A percentile compares a stretch with the other conserved stretches of the same genome.
Evolutionary conservation across 1,139 yeast genomes (phyloP).

Genomic region (Arxiozyma slooffiae): DNA sequence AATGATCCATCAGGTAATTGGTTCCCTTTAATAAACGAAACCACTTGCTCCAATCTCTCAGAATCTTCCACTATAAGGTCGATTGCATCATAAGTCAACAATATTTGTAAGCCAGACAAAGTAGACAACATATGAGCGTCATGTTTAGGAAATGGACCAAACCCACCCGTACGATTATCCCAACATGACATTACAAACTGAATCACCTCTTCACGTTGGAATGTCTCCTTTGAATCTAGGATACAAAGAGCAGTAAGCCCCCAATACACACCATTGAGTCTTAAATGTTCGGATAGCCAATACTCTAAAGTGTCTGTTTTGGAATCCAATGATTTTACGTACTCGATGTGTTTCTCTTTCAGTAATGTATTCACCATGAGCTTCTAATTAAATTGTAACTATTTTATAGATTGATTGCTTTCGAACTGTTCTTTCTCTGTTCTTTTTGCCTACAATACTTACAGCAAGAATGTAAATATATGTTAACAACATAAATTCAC

Average conservation of each 20-base stretch:
- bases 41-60: slow-evolving; percentile 32
- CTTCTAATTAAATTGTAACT: not conserved
- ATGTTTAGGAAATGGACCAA: slow-evolving; percentile 82
- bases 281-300: slow-evolving; percentile 83
- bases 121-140: slow-evolving; percentile 88
- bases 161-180: slow-evolving; percentile 59
- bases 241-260: slow-evolving; percentile 71
- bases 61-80: slow-evolving; percentile 28
- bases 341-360: slow-evolving; percentile 43
- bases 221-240: slow-evolving; percentile 46
- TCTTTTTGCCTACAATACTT: too few relatives aligned
- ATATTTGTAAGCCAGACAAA: slow-evolving; percentile 72
- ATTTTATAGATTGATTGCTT: not conserved
- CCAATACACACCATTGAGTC: slow-evolving; percentile 93
- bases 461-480: not conserved
- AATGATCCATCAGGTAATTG: slow-evolving; percentile 72
- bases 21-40: slow-evolving; percentile 43
- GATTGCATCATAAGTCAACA: slow-evolving; percentile 56
- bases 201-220: slow-evolving; percentile 53
- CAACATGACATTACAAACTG: slow-evolving; percentile 62
- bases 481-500: too few relatives aligned
- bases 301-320: slow-evolving; percentile 57
- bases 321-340: slow-evolving; percentile 42
- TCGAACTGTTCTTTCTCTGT: not conserved
- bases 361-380: not conserved